A percentile compares a stretch with the other conserved stretches of the same genome.
Conservation (phyloP, 371 early-diverging fungal genomes). For the Haplosporangium sp. region DNA sequence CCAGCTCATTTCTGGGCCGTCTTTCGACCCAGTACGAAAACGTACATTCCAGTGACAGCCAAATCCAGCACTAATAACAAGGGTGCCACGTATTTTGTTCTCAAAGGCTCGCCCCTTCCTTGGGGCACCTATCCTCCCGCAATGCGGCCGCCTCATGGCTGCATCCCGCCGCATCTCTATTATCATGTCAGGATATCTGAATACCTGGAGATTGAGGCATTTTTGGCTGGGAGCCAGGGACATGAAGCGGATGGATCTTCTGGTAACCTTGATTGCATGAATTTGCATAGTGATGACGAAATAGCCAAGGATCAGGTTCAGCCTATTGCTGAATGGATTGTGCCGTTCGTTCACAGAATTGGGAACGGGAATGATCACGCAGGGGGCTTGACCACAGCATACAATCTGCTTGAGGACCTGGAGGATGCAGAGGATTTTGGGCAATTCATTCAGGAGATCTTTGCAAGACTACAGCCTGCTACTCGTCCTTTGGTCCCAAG, state of each 20-base stretch:
- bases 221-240: neutral
- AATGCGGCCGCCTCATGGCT: constrained; percentile 37
- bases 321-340: constrained; percentile 7
- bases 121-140: constrained; percentile 33
- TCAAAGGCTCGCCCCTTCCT: constrained; percentile 30
- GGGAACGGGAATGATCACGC: constrained; percentile 44
- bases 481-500: neutral
- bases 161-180: constrained; percentile 46
- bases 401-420: constrained; percentile 21
- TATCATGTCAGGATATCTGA: constrained; percentile 17
- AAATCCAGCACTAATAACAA: neutral
- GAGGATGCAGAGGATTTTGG: constrained; percentile 46
- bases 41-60: neutral
- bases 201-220: neutral
- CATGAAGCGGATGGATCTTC: neutral
- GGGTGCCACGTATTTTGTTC: constrained; percentile 6
- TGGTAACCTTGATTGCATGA: neutral
- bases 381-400: constrained; percentile 39
- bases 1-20: constrained; percentile 23
- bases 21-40: constrained; percentile 6
- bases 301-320: neutral
- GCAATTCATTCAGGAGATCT: constrained; percentile 9
- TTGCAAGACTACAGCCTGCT: neutral
- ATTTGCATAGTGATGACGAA: neutral
- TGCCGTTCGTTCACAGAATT: constrained; percentile 38